These are phyloP conservation scores for Coelastrella sp. DNA, from an alignment of 139 green algal species.

Conservation along the genomic window DNA sequence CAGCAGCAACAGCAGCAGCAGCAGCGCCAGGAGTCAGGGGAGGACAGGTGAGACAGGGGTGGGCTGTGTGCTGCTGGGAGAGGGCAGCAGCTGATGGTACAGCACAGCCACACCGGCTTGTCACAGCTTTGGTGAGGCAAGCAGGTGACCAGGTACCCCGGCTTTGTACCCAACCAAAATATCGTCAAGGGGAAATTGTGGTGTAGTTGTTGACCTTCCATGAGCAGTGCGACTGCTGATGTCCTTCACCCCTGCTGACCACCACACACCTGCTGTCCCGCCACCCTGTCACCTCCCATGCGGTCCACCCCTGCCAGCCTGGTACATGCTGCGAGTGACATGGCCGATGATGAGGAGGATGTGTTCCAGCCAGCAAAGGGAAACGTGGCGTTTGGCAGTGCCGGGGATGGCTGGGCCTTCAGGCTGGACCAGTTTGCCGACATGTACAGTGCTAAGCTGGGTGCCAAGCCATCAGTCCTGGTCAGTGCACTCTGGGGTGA, in stretches of 20 bases:
- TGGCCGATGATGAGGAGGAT: slow-evolving; percentile 51
- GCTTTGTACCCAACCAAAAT: no score
- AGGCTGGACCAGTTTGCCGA: slow-evolving; percentile 86
- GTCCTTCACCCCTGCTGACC: no score
- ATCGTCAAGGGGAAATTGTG: no score
- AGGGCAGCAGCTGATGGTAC: not conserved
- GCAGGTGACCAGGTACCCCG: no score
- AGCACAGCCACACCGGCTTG: not conserved
- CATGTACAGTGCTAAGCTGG: slow-evolving; percentile 92
- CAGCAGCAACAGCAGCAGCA: slow-evolving; percentile 49
- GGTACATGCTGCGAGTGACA: not conserved
- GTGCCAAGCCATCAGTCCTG: slow-evolving; percentile 65
- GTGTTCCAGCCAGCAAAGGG: slow-evolving; percentile 79
- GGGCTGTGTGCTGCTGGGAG: not conserved
- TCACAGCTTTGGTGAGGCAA: not conserved
- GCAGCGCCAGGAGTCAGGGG: not conserved
- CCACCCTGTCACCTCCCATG: no score
- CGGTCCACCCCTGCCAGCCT: no score
- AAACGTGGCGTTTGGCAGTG: slow-evolving; percentile 96
- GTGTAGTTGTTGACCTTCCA: no score
- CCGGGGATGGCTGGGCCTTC: slow-evolving; percentile 97
- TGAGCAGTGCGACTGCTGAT: no score
- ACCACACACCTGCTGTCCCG: no score
- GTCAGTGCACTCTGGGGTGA: slow-evolving; percentile 91
- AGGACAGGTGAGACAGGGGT: not conserved